Base-by-base conservation (phyloP, 2,329 filamentous ascomycete species). In the Lasiodiplodia sp. region DNA sequence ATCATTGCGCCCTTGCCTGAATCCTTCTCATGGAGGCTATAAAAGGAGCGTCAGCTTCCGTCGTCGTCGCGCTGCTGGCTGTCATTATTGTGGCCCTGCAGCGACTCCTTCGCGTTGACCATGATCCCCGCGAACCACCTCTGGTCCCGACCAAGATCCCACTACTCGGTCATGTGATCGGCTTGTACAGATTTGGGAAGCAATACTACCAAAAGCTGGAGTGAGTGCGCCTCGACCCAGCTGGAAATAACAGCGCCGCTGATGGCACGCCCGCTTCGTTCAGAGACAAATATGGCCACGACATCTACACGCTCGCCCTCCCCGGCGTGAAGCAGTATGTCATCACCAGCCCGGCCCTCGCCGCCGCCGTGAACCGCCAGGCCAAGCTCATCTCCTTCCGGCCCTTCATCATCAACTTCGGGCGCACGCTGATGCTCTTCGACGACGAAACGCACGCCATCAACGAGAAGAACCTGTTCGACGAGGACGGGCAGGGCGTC, bases 231-330 rank as follows among this genome's bases (percentile, higher is more conserved):
- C 4, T 10, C 16, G 23, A 16, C 16, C 37, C 11, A 16, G 16
- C 14, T 10, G 18, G n/a, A 11, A 18, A 10, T 6, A n/a, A 37
- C 25, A 28, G 8, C 4, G 1, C n/a, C 31, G 23, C 58, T 60
- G 16, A 68, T 23, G 21, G 8, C 6, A 7, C 4, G 8, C 47
- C 18, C 2, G 23, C 23, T 23, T 23, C 16, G 10, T 8, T 12
- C 44, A 79, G 75, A 60, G 53, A 71, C 53, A 65, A 67, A 28
- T 68, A 67, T 53, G 72, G 70, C 21, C 66, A 72, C 52, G 75
- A 74, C 11, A 81, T 84, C 67, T 83, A 79, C 63, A 84, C 84
- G 0, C 73, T 86, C 4, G 82, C 80, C 12, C 82, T 85, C 74
- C 74, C 84, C 31, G 79, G 75, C 58, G 73, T 77, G 47, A 82